Percentiles rank a stretch among this genome's conserved stretches.
phyloP scores from a whole-genome alignment of 2,329 filamentous ascomycete species.

The Sclerotinia sclerotiorum region DNA sequence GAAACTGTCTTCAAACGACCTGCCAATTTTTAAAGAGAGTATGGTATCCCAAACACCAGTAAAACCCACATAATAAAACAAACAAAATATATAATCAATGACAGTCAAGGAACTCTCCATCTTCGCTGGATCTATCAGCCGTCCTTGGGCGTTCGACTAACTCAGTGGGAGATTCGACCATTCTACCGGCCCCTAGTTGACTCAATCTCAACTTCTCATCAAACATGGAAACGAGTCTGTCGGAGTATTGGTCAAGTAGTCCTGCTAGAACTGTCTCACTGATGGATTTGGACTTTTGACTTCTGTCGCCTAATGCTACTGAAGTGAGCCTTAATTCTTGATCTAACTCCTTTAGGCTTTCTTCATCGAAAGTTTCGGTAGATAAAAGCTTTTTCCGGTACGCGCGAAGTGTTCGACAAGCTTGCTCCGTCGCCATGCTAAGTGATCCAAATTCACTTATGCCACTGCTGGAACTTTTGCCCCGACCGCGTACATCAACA shows the following conservation, averaged over 20 bases:
- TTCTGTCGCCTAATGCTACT: conserved; percentile 51
- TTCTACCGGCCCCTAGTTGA: conserved; percentile 29
- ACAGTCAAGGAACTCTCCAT: conserved; percentile 20
- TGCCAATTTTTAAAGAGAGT: not conserved
- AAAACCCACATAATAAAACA: not conserved
- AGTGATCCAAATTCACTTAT: conserved; percentile 54
- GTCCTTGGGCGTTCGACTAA: conserved; percentile 33
- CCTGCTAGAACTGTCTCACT: conserved; percentile 61
- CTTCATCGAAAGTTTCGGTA: conserved; percentile 54
- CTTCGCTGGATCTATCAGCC: conserved; percentile 24
- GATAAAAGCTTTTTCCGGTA: conserved; percentile 64
- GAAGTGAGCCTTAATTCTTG: conserved; percentile 63
- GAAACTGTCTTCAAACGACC: not conserved
- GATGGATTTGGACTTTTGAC: conserved; percentile 46
- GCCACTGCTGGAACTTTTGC: conserved; percentile 44
- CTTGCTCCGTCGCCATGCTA: conserved; percentile 63
- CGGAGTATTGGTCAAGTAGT: conserved; percentile 73
- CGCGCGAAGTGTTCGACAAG: conserved; percentile 59
- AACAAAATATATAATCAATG: conserved; percentile 6
- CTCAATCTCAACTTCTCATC: conserved; percentile 66
- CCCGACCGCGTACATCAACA: conserved; percentile 50
- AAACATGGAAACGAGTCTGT: conserved; percentile 67
- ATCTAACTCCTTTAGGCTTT: conserved; percentile 61
- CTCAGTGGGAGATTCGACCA: conserved; percentile 18
- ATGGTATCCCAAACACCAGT: conserved; percentile 11